Percentiles rank a stretch among this genome's conserved stretches.
Conservation (phyloP, 352 stramenopile species). For the Phytophthora tentaculata region DNA sequence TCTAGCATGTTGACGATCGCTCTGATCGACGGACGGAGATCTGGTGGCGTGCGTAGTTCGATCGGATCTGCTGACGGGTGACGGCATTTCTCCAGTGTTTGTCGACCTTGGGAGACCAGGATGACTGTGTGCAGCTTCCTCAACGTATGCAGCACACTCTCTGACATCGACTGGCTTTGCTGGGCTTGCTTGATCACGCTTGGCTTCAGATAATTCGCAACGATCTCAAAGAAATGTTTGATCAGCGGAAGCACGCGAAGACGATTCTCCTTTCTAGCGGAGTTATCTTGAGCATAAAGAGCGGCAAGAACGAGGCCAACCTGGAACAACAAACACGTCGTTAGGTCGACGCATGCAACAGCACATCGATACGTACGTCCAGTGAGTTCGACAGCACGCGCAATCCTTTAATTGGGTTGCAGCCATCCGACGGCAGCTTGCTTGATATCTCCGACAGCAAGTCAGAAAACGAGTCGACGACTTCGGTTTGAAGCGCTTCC, state of each 20-base stretch:
- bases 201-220: conserved; percentile 57
- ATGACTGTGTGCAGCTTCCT: conserved; percentile 67
- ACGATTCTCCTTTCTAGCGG: conserved; percentile 2
- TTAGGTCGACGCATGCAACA: conserved; percentile 17
- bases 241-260: conserved; percentile 40
- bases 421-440: conserved; percentile 38
- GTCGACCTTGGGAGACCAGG: conserved; percentile 62
- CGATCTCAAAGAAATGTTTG: conserved; percentile 53
- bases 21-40: conserved; percentile 62
- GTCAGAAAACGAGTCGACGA: conserved; percentile 39
- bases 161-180: conserved; percentile 40
- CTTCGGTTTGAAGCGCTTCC: conserved; percentile 31
- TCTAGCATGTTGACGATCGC: conserved; percentile 57
- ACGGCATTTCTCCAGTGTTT: conserved; percentile 38
- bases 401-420: conserved; percentile 38
- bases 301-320: conserved; percentile 48
- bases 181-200: conserved; percentile 48
- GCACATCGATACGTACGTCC: conserved; percentile 39
- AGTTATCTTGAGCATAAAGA: conserved; percentile 40
- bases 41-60: conserved; percentile 59
- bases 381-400: conserved; percentile 42
- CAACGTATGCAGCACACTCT: conserved; percentile 45
- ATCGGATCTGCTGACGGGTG: conserved; percentile 70
- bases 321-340: conserved; percentile 25
- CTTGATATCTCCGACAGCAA: conserved; percentile 51